Base-by-base conservation (phyloP, 208 protist species). In the Tetramitus jugosus region DNA sequence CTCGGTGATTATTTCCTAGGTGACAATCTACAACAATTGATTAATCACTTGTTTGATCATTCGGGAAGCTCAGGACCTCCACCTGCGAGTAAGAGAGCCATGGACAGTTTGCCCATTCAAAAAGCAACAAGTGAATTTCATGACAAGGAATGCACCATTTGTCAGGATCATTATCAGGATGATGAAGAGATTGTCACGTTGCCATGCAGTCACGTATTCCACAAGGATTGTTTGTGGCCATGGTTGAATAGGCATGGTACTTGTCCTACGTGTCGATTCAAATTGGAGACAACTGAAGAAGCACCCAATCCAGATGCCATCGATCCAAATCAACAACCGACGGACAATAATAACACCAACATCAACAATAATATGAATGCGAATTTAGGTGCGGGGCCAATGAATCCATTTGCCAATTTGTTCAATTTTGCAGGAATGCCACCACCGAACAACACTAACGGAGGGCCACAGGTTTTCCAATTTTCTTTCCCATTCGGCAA, bases 181-280 rank as follows among this genome's bases (percentile, higher is more conserved):
- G 77, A 52, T 6, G 52, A 69, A 31, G 45, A 53, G 17, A 46
- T 75, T 17, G 39, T 29, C 35, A 76, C 62, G 29, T 46, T 80
- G n/a, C 40, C 45, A 17, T 80, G 77, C 45, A 52, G 60, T 39
- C 77, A 80, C 13, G 60, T 61, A 6, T 80, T 80, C n/a, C 77
- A 80, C 33, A 49, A 37, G 17, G 56, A 80, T 23, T 80, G 77
- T 62, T 76, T 80, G 43, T 37, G 76, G 20, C 33, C 60, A 46
- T 80, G 77, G 77, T 46, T 80, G 0, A 10, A 60, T 20, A 35
- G 46, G 33, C 39, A 39, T 29, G 45, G 39, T 14, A 40, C 31
- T 31, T 80, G 77, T 75, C 65, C 77, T 39, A 39, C 76, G 3
- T 80, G 77, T 49, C 33, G 68, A 37, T n/a, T n/a, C n/a, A n/a